These are phyloP conservation scores for Penicillium occitanis DNA, from an alignment of 2,329 filamentous ascomycete genomes.

Conservation along the genomic window DNA sequence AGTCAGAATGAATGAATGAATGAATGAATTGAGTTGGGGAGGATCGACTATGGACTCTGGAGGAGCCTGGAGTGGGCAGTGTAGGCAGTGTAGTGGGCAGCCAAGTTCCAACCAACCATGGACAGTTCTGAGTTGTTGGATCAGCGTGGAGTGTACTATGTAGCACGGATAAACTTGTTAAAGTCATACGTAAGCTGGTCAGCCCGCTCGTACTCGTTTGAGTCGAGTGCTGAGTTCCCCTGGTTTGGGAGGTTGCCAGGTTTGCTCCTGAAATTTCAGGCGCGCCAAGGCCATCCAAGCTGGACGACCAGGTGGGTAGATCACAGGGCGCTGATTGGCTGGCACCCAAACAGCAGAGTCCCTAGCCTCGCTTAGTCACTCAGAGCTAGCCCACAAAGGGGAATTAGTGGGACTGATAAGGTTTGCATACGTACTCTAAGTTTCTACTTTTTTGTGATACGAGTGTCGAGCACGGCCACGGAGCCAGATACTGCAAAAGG, in stretches of 20 bases:
- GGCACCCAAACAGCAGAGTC: background rate
- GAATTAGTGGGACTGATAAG: background rate
- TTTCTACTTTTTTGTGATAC: background rate
- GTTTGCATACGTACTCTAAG: background rate
- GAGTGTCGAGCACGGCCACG: background rate
- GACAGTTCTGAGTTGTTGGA: background rate
- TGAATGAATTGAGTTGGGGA: background rate
- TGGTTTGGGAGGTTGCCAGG: background rate
- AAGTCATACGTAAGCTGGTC: background rate
- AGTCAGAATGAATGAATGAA: background rate
- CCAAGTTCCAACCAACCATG: background rate
- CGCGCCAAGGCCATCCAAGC: background rate
- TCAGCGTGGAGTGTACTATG: background rate
- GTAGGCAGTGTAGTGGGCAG: background rate
- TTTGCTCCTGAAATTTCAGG: constrained; percentile 10
- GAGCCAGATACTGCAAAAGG: background rate
- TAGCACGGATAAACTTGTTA: background rate
- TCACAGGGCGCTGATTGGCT: background rate
- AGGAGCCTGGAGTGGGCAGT: constrained; percentile 2
- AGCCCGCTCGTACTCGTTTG: background rate
- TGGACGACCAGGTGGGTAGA: background rate
- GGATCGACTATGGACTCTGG: background rate
- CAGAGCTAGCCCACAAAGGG: background rate
- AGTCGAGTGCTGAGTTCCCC: background rate
- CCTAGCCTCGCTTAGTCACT: background rate